phyloP scores from a whole-genome alignment of 2,329 filamentous ascomycete species.

The Sclerotinia sclerotiorum region DNA sequence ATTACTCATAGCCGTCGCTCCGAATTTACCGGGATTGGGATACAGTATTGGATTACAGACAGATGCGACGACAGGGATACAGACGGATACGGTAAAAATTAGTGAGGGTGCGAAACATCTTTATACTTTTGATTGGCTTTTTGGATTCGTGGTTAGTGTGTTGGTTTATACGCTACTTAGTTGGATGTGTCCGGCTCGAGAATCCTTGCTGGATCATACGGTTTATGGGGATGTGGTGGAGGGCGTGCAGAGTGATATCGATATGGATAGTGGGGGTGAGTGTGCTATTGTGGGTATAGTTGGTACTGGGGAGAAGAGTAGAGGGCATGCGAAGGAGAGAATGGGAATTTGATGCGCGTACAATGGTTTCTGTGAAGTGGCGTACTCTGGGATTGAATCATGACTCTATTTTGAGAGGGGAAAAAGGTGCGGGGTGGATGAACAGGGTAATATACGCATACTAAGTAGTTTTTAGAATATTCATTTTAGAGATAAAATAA shows the following conservation, averaged over 20 bases:
- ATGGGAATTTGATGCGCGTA: too few relatives aligned
- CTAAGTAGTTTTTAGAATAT: not conserved
- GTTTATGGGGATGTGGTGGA: slow-evolving; percentile 42
- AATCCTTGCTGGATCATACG: slow-evolving; percentile 48
- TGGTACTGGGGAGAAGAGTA: slow-evolving; percentile 22
- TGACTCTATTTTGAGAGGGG: not conserved
- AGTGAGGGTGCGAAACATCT: slow-evolving; percentile 51
- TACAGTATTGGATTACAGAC: slow-evolving; percentile 30
- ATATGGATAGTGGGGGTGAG: not conserved
- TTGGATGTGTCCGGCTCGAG: slow-evolving; percentile 49
- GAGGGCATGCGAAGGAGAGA: slow-evolving; percentile 27
- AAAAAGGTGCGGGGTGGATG: not conserved
- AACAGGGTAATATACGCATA: not conserved
- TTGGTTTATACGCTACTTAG: slow-evolving; percentile 55
- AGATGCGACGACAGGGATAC: not conserved
- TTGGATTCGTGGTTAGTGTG: slow-evolving; percentile 58
- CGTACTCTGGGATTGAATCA: too few relatives aligned
- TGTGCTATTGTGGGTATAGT: not conserved
- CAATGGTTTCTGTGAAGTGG: too few relatives aligned
- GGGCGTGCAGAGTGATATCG: not conserved
- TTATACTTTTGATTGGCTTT: slow-evolving; percentile 66
- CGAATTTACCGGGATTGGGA: slow-evolving; percentile 36
- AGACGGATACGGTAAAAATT: slow-evolving; percentile 31
- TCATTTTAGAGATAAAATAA: not conserved
- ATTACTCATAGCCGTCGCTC: slow-evolving; percentile 32